Conservation (phyloP, 768 basidiomycete genomes). For the Boletus pseudopeckii region DNA sequence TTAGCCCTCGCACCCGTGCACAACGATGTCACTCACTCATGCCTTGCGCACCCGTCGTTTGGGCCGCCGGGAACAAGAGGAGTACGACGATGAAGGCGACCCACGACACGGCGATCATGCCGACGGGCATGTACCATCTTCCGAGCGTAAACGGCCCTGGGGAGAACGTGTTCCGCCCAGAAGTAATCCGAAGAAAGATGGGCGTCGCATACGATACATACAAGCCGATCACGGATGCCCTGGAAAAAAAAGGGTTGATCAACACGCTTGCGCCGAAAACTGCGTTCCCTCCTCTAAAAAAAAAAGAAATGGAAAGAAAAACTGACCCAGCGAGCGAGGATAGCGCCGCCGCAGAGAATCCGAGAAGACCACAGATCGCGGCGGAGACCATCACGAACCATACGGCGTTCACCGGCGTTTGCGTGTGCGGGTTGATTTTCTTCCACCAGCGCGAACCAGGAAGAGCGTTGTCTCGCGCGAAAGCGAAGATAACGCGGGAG, state of each 20-base stretch:
- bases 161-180: slow-evolving; percentile 52
- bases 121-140: slow-evolving; percentile 56
- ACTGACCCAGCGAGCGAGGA: slow-evolving; percentile 65
- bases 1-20: neutral
- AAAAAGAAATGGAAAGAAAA: neutral
- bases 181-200: slow-evolving; percentile 69
- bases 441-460: slow-evolving; percentile 74
- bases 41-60: slow-evolving; percentile 36
- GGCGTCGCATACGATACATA: slow-evolving; percentile 65
- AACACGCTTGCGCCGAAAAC: neutral
- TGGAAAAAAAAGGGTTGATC: slow-evolving; percentile 20
- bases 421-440: slow-evolving; percentile 51
- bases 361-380: slow-evolving; percentile 58
- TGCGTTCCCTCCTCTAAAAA: too few relatives aligned
- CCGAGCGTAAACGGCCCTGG: slow-evolving; percentile 64
- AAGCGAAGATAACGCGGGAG: slow-evolving; percentile 72
- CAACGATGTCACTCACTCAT: slow-evolving; percentile 52
- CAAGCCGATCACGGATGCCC: slow-evolving; percentile 67
- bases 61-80: slow-evolving; percentile 53
- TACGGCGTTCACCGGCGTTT: slow-evolving; percentile 72
- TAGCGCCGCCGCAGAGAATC: slow-evolving; percentile 62
- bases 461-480: slow-evolving; percentile 69
- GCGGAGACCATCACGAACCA: slow-evolving; percentile 65
- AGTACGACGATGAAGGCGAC: slow-evolving; percentile 58
- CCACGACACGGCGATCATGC: slow-evolving; percentile 62